Base-by-base conservation (phyloP, 257 asterid genomes). In the Dorcoceras hygrometricum region DNA sequence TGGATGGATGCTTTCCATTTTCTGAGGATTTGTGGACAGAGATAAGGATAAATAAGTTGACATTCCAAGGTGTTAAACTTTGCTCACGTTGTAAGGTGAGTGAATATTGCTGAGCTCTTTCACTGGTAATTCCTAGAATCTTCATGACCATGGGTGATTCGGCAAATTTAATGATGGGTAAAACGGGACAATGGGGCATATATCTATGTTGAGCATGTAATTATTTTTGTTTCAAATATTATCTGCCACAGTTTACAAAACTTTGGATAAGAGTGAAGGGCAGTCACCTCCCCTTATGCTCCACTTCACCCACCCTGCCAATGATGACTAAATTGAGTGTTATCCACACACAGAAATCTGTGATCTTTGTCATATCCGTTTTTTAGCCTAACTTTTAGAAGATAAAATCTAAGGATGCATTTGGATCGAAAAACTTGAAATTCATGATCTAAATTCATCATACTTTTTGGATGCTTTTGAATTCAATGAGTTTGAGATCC, bases 61-160 rank as follows among this genome's bases (percentile, higher is more conserved):
- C 81, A 0, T 89, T 89, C 69, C 65, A 76, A 36, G 95, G 95
- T 60, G 89, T 78, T 60, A 86, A 89, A 62, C 77, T 86, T 59
- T 89, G 95, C 74, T 50, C 83, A 51, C 89, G 95, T n/a, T 86
- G 88, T 61, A 86, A 86, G 89, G 94, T 86, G 73, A 58, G 28
- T 46, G 6, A 28, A 11, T 0, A 46, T 31, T 22, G n/a, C 28
- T 51, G 31, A 20, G 53, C 27, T 26, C 22, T 62, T 18, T 36
- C 23, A 2, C 20, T 0, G 4, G 18, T 26, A 19, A 10, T 28
- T 14, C 10, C 36, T 59, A 11, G 22, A 26, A 59, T 18, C 9
- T 32, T 32, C n/a, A 12, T 39, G 50, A 39, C 12, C 50, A 12
- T 39, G 50, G n/a, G 50, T 34, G 46, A 8, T 34, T 34, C 3